phyloP scores from a whole-genome alignment of 1,284 basidiomycete genomes.

The Exobasidium rhododendri region DNA sequence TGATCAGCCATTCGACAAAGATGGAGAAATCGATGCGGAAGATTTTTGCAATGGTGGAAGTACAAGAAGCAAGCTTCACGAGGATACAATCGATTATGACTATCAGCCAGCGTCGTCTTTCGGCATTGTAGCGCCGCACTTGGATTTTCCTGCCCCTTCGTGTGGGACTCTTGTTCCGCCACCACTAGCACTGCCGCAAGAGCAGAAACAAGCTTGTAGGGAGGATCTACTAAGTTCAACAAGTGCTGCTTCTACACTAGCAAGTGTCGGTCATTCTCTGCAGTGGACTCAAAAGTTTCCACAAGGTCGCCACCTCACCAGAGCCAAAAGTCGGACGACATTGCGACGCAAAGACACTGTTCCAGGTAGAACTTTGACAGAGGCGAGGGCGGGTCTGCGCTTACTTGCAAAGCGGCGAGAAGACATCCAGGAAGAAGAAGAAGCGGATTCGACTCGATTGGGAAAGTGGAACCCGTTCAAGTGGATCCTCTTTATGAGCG shows the following conservation, averaged over 20 bases:
- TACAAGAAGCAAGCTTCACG: too few relatives aligned
- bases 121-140: not conserved
- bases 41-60: too few relatives aligned
- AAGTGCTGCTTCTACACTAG: conserved; percentile 6
- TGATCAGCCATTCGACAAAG: too few relatives aligned
- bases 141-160: not conserved
- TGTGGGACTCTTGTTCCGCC: not conserved
- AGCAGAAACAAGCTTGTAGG: not conserved
- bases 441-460: not conserved
- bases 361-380: conserved; percentile 10
- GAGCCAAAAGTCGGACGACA: conserved; percentile 9
- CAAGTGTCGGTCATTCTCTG: conserved; percentile 17
- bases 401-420: conserved; percentile 16
- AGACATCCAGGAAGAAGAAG: conserved; percentile 12
- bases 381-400: conserved; percentile 5
- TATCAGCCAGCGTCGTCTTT: too few relatives aligned
- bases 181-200: not conserved
- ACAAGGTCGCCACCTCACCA: conserved; percentile 14
- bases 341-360: conserved; percentile 5
- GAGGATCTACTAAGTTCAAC: conserved; percentile 6
- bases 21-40: too few relatives aligned
- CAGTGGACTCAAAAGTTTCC: conserved; percentile 21
- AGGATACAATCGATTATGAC: too few relatives aligned
- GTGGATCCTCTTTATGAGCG: conserved; percentile 19
- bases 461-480: conserved; percentile 21